phyloP scores from a whole-genome alignment of 78 protist genomes.

The Anaeramoeba ignava region DNA sequence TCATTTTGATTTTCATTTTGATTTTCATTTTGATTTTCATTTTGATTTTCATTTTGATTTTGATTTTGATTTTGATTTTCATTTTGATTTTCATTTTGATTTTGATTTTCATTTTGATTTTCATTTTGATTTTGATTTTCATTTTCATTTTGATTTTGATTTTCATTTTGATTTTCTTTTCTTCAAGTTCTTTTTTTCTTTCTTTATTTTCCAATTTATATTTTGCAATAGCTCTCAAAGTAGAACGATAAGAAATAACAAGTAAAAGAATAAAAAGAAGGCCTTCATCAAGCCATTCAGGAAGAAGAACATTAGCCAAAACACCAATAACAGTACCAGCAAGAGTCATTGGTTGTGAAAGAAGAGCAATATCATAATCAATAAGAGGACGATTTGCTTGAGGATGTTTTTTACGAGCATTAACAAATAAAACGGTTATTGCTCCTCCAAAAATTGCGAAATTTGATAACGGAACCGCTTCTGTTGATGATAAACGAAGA shows the following conservation, averaged over 20 bases:
- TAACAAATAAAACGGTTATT: conserved; percentile 7
- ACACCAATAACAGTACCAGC: conserved; percentile 16
- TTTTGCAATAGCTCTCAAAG: background rate
- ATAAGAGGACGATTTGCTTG: conserved; percentile 14
- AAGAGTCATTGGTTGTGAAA: conserved; percentile 8
- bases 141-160: too few relatives aligned
- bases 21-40: too few relatives aligned
- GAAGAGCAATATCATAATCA: conserved; percentile 12
- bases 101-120: too few relatives aligned
- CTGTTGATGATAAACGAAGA: background rate
- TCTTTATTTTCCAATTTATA: too few relatives aligned
- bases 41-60: too few relatives aligned
- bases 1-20: too few relatives aligned
- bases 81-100: too few relatives aligned
- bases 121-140: too few relatives aligned
- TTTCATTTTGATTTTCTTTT: too few relatives aligned
- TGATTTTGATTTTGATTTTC: too few relatives aligned
- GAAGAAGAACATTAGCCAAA: conserved; percentile 22
- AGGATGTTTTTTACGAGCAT: conserved; percentile 13
- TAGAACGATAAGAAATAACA: background rate
- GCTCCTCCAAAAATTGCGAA: conserved; percentile 19
- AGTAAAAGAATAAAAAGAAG: conserved; percentile 11
- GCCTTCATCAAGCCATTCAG: too few relatives aligned
- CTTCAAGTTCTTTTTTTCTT: too few relatives aligned
- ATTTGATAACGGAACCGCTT: conserved; percentile 15